A percentile compares a stretch with the other conserved stretches of the same genome.
Evolutionary conservation across 73 alveolate species (phyloP).

Genomic region (Stentor roeselii): DNA sequence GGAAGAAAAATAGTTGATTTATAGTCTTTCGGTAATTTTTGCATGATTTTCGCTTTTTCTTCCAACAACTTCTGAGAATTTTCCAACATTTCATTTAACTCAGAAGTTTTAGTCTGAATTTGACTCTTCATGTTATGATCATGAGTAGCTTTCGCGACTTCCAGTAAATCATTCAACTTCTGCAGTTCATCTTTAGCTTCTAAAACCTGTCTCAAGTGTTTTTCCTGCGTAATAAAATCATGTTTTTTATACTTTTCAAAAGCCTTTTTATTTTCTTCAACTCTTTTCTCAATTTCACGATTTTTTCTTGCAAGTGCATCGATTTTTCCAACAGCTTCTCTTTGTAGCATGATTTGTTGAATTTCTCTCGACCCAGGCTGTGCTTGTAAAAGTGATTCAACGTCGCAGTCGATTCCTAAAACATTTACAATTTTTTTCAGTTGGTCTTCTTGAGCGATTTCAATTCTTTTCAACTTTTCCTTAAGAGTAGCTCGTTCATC

Average conservation of each 20-base stretch:
- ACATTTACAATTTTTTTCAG: constrained; percentile 10
- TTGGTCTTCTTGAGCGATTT: not conserved
- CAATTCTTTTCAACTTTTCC: not conserved
- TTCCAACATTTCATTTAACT: constrained; percentile 29
- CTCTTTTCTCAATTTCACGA: constrained; percentile 27
- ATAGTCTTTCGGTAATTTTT: constrained; percentile 25
- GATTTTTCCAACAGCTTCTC: constrained; percentile 2
- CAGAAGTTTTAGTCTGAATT: constrained; percentile 25
- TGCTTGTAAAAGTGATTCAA: not conserved
- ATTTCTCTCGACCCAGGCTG: constrained; percentile 5
- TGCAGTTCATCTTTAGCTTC: constrained; percentile 1
- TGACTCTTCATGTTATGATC: not conserved
- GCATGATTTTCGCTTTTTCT: constrained; percentile 32
- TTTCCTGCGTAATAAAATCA: constrained; percentile 8
- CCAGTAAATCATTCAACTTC: constrained; percentile 18
- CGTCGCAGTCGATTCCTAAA: constrained; percentile 1
- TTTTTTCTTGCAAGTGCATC: not conserved
- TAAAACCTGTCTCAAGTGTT: not conserved
- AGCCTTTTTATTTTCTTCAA: not conserved
- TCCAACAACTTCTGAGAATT: constrained; percentile 33
- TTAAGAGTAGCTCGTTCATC: constrained; percentile 29
- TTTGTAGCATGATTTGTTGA: not conserved
- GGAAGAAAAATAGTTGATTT: not conserved
- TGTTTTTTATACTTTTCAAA: constrained; percentile 23
- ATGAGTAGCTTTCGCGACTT: not conserved